Evolutionary conservation across 441 rosid species (phyloP), one percentile per base, ranked within the genome.

Genomic region (Aleurites moluccanus): DNA sequence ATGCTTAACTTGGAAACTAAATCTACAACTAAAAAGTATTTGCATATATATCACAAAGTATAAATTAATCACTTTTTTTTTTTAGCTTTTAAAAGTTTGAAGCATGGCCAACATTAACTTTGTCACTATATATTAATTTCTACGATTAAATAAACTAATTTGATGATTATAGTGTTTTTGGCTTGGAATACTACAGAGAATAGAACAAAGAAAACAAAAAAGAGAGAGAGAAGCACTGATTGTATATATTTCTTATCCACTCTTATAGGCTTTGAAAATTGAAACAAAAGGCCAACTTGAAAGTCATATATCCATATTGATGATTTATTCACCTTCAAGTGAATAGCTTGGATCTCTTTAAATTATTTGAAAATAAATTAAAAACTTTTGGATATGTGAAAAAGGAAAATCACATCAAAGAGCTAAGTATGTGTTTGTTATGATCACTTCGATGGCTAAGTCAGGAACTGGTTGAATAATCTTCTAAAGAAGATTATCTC

Each of bases 291-390:
- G 59, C 63, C 38, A 47, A 38, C n/a, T 42, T 21, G 50, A 7
- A 52, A 50, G 49, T 72, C 56, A 45, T 44, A 52, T 52, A 52
- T 18, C n/a, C n/a, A 2, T n/a, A 53, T n/a, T 73, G 20, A 63
- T 73, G 44, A 60, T 63, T 64, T 73, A 1, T 55, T 23, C 53
- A n/a, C n/a, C n/a, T n/a, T n/a, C n/a, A n/a, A n/a, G n/a, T n/a
- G n/a, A n/a, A n/a, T n/a, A n/a, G n/a, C n/a, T n/a, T n/a, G n/a
- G n/a, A n/a, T n/a, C n/a, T n/a, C n/a, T n/a, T n/a, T n/a, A n/a
- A n/a, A n/a, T n/a, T n/a, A n/a, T n/a, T n/a, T n/a, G n/a, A n/a
- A n/a, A n/a, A n/a, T n/a, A n/a, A n/a, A n/a, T n/a, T 16, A 9
- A 3, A n/a, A 47, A 72, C n/a, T n/a, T n/a, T n/a, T n/a, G n/a